Evolutionary conservation across 2,329 filamentous ascomycete genomes (phyloP), one percentile per base, ranked within the genome.

Genomic region (Sporothrix schenckii): DNA sequence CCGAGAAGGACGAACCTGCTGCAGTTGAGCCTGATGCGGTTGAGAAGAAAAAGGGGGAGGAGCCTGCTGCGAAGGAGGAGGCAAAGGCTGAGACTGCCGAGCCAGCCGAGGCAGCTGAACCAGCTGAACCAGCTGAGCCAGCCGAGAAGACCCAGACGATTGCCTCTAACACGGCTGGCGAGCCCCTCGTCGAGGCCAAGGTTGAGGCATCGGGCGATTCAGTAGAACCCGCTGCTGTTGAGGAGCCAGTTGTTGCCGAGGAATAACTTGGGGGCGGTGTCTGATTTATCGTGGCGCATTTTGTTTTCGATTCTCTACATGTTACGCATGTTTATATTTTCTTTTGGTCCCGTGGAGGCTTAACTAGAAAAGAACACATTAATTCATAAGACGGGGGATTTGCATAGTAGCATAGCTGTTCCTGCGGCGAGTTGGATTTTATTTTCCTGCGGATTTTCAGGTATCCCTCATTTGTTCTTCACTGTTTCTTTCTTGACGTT

Each of bases 21-120:
- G 60, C 39, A 4, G 27, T 47, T 7, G 52, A 78, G 74, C 34
- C 34, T 34, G 34, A 34, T 34, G 11, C 44, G 11, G 53, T n/a
- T n/a, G 66, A 66, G 63, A 30, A 66, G 30, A 41, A 13, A 24
- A 27, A 27, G 14, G 63, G 19, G 14, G 47, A 52, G 44, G 21
- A 65, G 60, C 11, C 53, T 13, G 19, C 14, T 13, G 52, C 21
- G 11, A 24, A 65, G 24, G 13, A 34, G 16, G 34, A 44, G 41
- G 41, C 41, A 44, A 44, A 44, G 14, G 44, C 19, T 41, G 16
- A 11, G 21, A n/a, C 13, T 13, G 41, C 19, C 14, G 27, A 50
- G 41, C 16, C n/a, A 2, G 39, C 14, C 14, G 49, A 65, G n/a
- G 61, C 14, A 10, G 44, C 21, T 16, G 16, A 19, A 70, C 34